Conservation (phyloP, 2,329 filamentous ascomycete genomes). For the Beauveria brongniartii region DNA sequence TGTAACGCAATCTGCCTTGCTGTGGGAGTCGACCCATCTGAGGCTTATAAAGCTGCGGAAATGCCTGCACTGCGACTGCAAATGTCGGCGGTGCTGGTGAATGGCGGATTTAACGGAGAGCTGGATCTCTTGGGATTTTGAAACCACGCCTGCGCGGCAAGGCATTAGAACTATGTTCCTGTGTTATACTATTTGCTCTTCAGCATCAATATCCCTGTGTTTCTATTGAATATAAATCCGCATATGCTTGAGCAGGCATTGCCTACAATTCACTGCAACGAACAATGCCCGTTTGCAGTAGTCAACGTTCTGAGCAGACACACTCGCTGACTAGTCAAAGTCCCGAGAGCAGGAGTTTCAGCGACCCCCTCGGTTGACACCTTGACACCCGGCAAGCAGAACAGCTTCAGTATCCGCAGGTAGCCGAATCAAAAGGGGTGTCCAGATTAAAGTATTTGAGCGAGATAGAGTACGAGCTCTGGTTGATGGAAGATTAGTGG, state of each 20-base stretch:
- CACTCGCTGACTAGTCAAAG: not conserved
- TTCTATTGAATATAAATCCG: not conserved
- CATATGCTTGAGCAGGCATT: not conserved
- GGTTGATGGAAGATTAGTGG: not conserved
- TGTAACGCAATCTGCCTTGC: slow-evolving; percentile 61
- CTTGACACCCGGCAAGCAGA: not conserved
- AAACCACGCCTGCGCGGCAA: not conserved
- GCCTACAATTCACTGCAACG: not conserved
- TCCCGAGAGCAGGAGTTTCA: not conserved
- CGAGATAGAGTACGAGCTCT: not conserved
- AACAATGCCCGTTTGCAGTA: no score
- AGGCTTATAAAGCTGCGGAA: slow-evolving; percentile 41
- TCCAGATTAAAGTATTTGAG: not conserved
- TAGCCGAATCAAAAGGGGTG: not conserved
- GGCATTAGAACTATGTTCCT: not conserved
- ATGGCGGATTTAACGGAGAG: slow-evolving; percentile 56
- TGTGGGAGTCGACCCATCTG: slow-evolving; percentile 43
- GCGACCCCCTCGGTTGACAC: not conserved
- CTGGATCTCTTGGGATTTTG: slow-evolving; percentile 35
- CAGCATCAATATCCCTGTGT: not conserved
- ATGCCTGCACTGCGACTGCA: slow-evolving; percentile 52
- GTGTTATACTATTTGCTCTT: not conserved
- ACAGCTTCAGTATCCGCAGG: not conserved
- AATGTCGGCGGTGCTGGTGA: slow-evolving; percentile 58
- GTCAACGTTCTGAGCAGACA: not conserved